phyloP scores from a whole-genome alignment of 169 alveolate species.

The Cyclospora cayetanensis region DNA sequence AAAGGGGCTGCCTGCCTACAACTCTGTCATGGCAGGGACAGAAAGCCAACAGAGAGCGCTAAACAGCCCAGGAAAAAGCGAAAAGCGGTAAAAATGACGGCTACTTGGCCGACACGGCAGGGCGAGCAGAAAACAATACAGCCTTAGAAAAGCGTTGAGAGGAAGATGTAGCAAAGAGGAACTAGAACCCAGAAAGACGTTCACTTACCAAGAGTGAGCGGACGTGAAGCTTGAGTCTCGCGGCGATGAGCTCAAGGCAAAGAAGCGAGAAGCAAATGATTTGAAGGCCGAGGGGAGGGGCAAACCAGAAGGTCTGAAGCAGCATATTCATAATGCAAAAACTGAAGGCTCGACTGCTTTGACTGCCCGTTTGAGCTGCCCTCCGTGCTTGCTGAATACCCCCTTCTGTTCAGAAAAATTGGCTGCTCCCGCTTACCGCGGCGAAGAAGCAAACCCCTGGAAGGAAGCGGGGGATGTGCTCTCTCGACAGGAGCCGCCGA shows the following conservation, averaged over 20 bases:
- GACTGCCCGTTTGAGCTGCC: too few relatives aligned
- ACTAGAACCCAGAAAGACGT: neutral
- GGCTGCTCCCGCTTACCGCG: neutral
- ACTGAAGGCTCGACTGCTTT: neutral
- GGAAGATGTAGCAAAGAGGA: neutral
- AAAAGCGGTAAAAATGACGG: neutral
- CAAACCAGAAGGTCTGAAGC: conserved; percentile 26
- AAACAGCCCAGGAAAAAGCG: neutral
- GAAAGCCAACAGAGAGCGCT: neutral
- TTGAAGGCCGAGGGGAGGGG: conserved; percentile 56
- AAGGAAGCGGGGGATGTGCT: conserved; percentile 56
- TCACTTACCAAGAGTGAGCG: conserved; percentile 61
- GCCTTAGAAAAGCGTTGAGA: neutral
- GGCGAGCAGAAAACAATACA: neutral
- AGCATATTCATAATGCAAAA: neutral
- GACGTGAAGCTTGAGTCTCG: conserved; percentile 64
- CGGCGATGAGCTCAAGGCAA: conserved; percentile 64
- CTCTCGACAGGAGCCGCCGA: neutral
- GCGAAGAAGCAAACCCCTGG: conserved; percentile 45
- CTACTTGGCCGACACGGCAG: neutral
- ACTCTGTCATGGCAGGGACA: neutral
- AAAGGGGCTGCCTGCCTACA: too few relatives aligned
- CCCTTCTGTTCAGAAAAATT: neutral
- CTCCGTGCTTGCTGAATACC: too few relatives aligned
- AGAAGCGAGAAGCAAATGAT: conserved; percentile 50